Evolutionary conservation across 192 early-diverging fungal genomes (phyloP), one percentile per base, ranked within the genome.

Genomic region (Mortierella alpina): DNA sequence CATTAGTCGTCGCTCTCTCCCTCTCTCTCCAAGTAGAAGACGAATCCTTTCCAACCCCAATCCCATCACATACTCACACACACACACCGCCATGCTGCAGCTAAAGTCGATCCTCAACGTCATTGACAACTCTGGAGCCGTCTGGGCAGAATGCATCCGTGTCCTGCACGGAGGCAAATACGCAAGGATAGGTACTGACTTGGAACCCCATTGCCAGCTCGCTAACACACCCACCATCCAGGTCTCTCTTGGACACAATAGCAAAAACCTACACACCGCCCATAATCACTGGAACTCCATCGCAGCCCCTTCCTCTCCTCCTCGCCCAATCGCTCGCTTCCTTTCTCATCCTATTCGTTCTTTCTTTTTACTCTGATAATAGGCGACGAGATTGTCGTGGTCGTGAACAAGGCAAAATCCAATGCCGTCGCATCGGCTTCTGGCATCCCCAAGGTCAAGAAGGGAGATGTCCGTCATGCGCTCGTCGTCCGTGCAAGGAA

Each of bases 121-220:
- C 59, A 98, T 99, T 83, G 97, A 99, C 90, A 99, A 99, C 88
- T 95, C 95, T 42, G 96, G 97, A 9, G 97, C 96, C 18, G 82
- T 95, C 23, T 79, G 96, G 58, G 96, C 93, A 23, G 97, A 99
- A 85, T 97, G 96, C 87, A 97, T 99, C 85, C 93, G 95, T 73
- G 95, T 96, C 6, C 86, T 95, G 73, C 91, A 89, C 68, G 91
- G 92, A 80, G 94, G 94, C 52, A 86, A 88, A 79, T 90, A 88
- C 68, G 94, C 92, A 40, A 81, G 86, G 75, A 84, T 87, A 76
- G 89, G 89, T 87, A 84, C n/a, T 7, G 1, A 50, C 49, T 31
- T 31, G 17, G 12, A 1, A 50, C 49, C 49, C 49, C 17, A 50
- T 50, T 1, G 11, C 49, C 17, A 11, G 1, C 17, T 50, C 49